A percentile compares a stretch with the other conserved stretches of the same genome.
These are phyloP conservation scores for Paecilomyces variotii DNA, from an alignment of 2,329 filamentous ascomycete species.

Conservation along the genomic window DNA sequence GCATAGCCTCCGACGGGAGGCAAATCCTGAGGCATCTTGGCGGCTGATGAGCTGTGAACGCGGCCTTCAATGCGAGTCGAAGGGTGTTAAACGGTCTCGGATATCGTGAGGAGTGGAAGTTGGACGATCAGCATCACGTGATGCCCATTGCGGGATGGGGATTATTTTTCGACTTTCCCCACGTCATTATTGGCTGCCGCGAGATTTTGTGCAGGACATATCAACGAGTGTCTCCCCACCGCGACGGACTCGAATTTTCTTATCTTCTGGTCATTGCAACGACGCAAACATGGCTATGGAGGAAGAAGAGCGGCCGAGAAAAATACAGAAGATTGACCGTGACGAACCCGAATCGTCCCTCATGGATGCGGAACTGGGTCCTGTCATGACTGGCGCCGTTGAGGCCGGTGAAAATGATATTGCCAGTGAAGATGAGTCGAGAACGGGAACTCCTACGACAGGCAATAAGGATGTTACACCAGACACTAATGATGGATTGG, in stretches of 20 bases:
- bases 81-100: slow-evolving; percentile 3
- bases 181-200: slow-evolving; percentile 1
- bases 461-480: neutral
- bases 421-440: neutral
- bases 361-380: slow-evolving; percentile 14
- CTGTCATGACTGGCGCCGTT: slow-evolving; percentile 23
- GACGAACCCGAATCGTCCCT: slow-evolving; percentile 9
- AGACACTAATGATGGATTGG: slow-evolving; percentile 4
- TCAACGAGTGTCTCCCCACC: neutral
- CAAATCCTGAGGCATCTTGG: slow-evolving; percentile 91
- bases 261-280: neutral
- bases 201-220: too few relatives aligned
- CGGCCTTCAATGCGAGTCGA: slow-evolving; percentile 13
- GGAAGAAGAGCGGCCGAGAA: slow-evolving; percentile 47
- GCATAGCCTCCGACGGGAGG: slow-evolving; percentile 90
- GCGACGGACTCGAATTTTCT: neutral
- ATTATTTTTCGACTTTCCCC: neutral
- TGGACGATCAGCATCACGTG: neutral
- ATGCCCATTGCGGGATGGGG: neutral
- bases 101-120: slow-evolving; percentile 3
- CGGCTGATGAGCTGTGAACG: slow-evolving; percentile 14
- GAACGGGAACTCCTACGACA: neutral
- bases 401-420: slow-evolving; percentile 6
- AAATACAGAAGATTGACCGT: slow-evolving; percentile 46
- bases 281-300: slow-evolving; percentile 38